phyloP scores from a whole-genome alignment of 495 filamentous ascomycete species.

The Daldinia caldariorum region DNA sequence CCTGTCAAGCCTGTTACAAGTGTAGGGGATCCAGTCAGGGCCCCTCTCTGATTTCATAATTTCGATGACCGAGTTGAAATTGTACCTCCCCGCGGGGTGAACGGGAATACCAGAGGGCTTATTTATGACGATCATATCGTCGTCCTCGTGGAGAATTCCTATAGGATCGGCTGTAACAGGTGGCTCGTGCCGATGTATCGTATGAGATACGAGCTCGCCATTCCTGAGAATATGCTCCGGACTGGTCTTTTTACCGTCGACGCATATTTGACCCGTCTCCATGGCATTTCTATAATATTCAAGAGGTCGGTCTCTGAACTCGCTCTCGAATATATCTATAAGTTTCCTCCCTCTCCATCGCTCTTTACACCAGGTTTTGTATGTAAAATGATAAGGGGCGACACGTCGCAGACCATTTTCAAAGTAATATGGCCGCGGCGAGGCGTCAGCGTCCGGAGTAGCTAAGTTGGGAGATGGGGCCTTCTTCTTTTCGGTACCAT shows the following conservation, averaged over 20 bases:
- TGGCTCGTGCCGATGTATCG: constrained; percentile 94
- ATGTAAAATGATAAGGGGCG: constrained; percentile 90
- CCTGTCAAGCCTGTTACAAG: constrained; percentile 93
- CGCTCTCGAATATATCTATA: constrained; percentile 81
- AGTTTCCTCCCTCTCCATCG: constrained; percentile 81
- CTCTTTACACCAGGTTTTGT: constrained; percentile 92
- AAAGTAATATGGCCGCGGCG: constrained; percentile 78
- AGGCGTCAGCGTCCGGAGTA: constrained; percentile 69
- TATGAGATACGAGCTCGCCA: constrained; percentile 88
- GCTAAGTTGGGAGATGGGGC: constrained; percentile 55
- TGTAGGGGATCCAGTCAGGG: constrained; percentile 73
- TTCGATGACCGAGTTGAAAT: constrained; percentile 92
- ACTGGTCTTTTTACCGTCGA: constrained; percentile 73
- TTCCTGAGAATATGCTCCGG: constrained; percentile 58
- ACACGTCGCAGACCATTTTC: constrained; percentile 84
- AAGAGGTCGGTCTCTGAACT: constrained; percentile 85
- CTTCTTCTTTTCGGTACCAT: background rate
- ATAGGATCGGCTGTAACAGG: constrained; percentile 85
- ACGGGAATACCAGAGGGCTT: constrained; percentile 96
- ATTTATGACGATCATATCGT: constrained; percentile 92
- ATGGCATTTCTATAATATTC: constrained; percentile 92
- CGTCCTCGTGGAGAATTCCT: constrained; percentile 85
- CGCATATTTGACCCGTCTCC: constrained; percentile 72
- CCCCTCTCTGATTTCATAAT: constrained; percentile 85
- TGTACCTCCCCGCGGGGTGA: constrained; percentile 93